Evolutionary conservation across 2,329 filamentous ascomycete species (phyloP), one percentile per base, ranked within the genome.

Genomic region (Neobulgaria alba): DNA sequence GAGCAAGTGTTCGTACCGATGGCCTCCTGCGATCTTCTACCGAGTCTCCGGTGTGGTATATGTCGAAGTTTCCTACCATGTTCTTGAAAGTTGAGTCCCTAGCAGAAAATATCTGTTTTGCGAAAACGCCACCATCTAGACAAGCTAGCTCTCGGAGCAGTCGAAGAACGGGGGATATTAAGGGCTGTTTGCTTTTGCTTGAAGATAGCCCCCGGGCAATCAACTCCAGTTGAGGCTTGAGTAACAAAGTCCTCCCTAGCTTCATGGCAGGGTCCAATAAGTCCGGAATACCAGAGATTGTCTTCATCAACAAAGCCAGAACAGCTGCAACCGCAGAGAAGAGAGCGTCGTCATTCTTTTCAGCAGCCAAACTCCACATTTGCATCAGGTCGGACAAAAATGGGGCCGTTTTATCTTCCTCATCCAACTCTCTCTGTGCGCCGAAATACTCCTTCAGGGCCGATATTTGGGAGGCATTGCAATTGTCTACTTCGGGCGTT

Each of bases 121-220:
- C 86, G 41, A 88, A 72, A 31, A 78, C 75, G 10, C 92, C 93
- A 12, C 88, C 88, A 61, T 96, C 89, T 49, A 95, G 83, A 40
- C 72, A 79, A 12, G 86, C 77, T n/a, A 89, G 73, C 63, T 98
- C 90, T 38, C 82, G 85, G 45, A 98, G 72, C 38, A 98, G 67
- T 42, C 90, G 79, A 43, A 98, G 66, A 17, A 85, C 89, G 1
- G 92, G 90, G 2, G 87, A 92, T 46, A 95, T 89, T 43, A 96
- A 68, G 61, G 85, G 87, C 29, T 88, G 87, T 57, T 93, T 95
- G 35, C 78, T 73, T 61, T 87, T 89, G 17, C 85, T 81, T 0
- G 85, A 78, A 3, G 85, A 82, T 14, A 96, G 65, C 45, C 86
- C 87, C 45, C 81, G 79, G 21, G 85, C 79, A 17, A 96, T 66